These are phyloP conservation scores for Calocybe gambosa DNA, from an alignment of 1,284 basidiomycete genomes.

Conservation along the genomic window DNA sequence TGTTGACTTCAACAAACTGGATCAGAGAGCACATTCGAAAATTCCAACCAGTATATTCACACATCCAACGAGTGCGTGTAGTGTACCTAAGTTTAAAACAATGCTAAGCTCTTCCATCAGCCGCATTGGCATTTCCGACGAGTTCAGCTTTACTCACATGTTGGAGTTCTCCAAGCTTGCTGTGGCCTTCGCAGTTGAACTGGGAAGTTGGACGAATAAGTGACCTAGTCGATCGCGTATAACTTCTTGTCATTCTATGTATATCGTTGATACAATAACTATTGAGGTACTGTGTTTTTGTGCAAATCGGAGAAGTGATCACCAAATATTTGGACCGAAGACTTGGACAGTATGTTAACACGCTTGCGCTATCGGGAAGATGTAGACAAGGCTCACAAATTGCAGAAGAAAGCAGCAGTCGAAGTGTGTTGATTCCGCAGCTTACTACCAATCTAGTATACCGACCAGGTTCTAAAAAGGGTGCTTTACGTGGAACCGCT, in stretches of 20 bases:
- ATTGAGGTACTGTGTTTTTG: too few relatives aligned
- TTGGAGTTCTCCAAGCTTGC: slow-evolving; percentile 88
- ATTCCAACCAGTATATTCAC: slow-evolving; percentile 82
- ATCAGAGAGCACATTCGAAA: slow-evolving; percentile 65
- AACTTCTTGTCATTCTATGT: too few relatives aligned
- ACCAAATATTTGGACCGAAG: too few relatives aligned
- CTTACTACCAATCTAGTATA: slow-evolving; percentile 2
- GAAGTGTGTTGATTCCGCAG: slow-evolving; percentile 28
- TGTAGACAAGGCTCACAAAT: slow-evolving; percentile 45
- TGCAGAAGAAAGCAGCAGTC: slow-evolving; percentile 50
- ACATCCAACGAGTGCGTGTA: slow-evolving; percentile 64
- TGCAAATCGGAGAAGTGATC: too few relatives aligned
- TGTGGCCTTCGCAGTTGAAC: slow-evolving; percentile 78
- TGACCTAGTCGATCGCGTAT: not conserved
- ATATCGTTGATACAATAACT: too few relatives aligned
- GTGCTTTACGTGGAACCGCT: slow-evolving; percentile 41
- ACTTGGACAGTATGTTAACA: slow-evolving; percentile 29
- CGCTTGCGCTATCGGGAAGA: slow-evolving; percentile 44
- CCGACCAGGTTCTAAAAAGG: slow-evolving; percentile 33
- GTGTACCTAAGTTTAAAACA: not conserved
- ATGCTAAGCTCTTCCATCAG: slow-evolving; percentile 28
- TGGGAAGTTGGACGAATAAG: slow-evolving; percentile 48
- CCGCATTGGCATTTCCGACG: slow-evolving; percentile 76
- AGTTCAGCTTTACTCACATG: slow-evolving; percentile 84
- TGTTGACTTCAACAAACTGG: slow-evolving; percentile 14